Conservation (phyloP, 2,329 filamentous ascomycete genomes). For the Beauveria caledonica region DNA sequence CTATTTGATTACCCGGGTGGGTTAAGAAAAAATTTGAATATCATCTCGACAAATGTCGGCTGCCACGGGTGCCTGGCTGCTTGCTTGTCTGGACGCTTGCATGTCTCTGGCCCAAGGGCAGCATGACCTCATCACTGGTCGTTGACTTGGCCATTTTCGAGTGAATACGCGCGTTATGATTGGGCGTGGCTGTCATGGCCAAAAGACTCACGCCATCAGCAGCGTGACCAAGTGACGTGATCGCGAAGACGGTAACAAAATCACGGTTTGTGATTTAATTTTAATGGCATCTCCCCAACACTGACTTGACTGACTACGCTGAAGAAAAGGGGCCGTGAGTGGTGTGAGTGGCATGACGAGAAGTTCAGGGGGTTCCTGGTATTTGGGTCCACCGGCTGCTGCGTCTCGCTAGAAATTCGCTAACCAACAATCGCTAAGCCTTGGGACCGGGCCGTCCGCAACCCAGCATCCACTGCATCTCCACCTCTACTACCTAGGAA, state of each 20-base stretch:
- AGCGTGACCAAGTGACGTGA: not conserved
- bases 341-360: not conserved
- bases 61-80: no score
- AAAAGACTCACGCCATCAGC: not conserved
- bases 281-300: not conserved
- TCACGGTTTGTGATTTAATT: not conserved
- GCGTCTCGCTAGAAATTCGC: constrained; percentile 3
- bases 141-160: constrained; percentile 3
- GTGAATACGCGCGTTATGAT: not conserved
- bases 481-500: not conserved
- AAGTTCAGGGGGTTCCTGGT: not conserved
- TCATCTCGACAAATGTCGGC: no score
- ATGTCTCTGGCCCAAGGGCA: not conserved
- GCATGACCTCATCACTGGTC: constrained; percentile 10
- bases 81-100: not conserved
- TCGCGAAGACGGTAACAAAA: not conserved
- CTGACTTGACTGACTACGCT: not conserved
- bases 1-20: not conserved
- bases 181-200: not conserved
- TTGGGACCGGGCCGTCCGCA: constrained; percentile 8
- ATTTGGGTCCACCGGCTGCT: not conserved
- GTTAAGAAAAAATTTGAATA: no score
- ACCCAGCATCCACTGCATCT: not conserved
- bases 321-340: constrained; percentile 4
- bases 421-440: constrained; percentile 8